Evolutionary conservation across 805 yeast genomes (phyloP).

Genomic region (Myxozyma vanderwaltii): DNA sequence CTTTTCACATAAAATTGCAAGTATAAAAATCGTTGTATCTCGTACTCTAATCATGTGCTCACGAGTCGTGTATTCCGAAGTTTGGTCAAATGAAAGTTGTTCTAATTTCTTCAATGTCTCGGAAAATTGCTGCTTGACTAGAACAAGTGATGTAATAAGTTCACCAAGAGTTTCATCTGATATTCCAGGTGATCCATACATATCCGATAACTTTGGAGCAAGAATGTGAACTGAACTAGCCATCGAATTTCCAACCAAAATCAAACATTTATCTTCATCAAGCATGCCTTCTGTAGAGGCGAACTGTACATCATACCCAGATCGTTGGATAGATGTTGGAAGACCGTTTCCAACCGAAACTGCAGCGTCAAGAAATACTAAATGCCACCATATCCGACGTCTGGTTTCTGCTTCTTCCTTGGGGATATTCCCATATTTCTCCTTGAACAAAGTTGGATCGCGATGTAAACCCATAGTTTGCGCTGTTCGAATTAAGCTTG

Average conservation of each 20-base stretch:
- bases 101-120: neutral
- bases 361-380: conserved; percentile 17
- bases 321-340: conserved; percentile 13
- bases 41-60: neutral
- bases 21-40: conserved; percentile 1
- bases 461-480: conserved; percentile 29
- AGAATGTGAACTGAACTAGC: conserved; percentile 1
- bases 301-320: conserved; percentile 13
- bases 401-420: neutral
- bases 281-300: conserved; percentile 8
- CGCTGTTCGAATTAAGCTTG: conserved; percentile 18
- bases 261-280: conserved; percentile 14
- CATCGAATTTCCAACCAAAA: neutral
- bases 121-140: neutral
- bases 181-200: conserved; percentile 13
- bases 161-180: neutral
- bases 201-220: conserved; percentile 9
- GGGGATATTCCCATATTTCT: neutral
- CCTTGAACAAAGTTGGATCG: conserved; percentile 15
- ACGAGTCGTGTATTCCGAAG: neutral
- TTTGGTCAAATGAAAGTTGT: neutral
- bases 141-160: neutral
- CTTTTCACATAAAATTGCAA: conserved; percentile 14
- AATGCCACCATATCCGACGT: conserved; percentile 28
- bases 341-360: conserved; percentile 23